Evolutionary conservation across 2,329 filamentous ascomycete species (phyloP).

Genomic region (Zasmidium cellare): DNA sequence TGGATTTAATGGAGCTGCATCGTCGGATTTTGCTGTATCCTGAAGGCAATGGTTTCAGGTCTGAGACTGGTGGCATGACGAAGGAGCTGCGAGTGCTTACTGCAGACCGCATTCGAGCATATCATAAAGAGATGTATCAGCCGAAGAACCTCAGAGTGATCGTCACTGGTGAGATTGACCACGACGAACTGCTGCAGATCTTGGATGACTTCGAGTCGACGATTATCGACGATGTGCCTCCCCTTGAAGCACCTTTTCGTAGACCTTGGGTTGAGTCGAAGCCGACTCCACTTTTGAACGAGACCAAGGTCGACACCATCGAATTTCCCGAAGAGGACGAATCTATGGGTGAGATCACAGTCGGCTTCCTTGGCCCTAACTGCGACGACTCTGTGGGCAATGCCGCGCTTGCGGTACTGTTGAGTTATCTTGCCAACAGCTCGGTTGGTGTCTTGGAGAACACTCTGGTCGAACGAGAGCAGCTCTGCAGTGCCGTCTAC

Average conservation of each 20-base stretch:
- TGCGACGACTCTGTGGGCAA: slow-evolving; percentile 63
- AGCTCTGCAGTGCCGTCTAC: slow-evolving; percentile 81
- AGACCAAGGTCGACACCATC: slow-evolving; percentile 73
- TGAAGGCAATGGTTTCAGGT: slow-evolving; percentile 86
- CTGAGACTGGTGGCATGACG: slow-evolving; percentile 98
- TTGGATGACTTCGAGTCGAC: slow-evolving; percentile 86
- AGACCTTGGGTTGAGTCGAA: slow-evolving; percentile 89
- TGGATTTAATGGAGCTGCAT: slow-evolving; percentile 83
- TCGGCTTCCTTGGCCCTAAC: slow-evolving; percentile 83
- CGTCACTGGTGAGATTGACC: slow-evolving; percentile 88
- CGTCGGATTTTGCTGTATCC: slow-evolving; percentile 82
- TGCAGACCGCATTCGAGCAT: slow-evolving; percentile 86
- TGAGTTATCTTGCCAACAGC: slow-evolving; percentile 88
- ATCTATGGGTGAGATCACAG: slow-evolving; percentile 81
- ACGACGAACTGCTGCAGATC: slow-evolving; percentile 74
- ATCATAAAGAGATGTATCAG: slow-evolving; percentile 96
- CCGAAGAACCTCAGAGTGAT: slow-evolving; percentile 91
- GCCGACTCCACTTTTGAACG: slow-evolving; percentile 69
- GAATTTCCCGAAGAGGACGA: slow-evolving; percentile 98
- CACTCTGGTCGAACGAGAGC: slow-evolving; percentile 86
- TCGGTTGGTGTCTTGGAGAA: slow-evolving; percentile 93
- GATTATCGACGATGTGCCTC: slow-evolving; percentile 79
- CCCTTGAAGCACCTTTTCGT: slow-evolving; percentile 72
- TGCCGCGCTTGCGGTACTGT: slow-evolving; percentile 74
- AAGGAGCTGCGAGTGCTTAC: slow-evolving; percentile 84